Evolutionary conservation across 2,329 filamentous ascomycete genomes (phyloP), one percentile per base, ranked within the genome.

Genomic region (Bipolaris oryzae): DNA sequence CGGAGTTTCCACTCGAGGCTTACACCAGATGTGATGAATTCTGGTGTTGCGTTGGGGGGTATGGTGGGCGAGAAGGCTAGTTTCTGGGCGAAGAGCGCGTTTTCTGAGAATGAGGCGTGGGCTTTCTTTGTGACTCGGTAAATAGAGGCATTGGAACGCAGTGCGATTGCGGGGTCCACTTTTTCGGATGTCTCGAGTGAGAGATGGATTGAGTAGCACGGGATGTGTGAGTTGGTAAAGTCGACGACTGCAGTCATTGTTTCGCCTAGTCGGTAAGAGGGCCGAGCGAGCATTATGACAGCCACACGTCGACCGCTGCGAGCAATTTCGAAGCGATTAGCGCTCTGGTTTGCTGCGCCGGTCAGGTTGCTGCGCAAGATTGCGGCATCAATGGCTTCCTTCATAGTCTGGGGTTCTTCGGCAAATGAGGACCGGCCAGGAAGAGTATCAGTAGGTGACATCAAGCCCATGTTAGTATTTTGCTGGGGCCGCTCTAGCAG

Each of bases 271-370:
- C 93, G 85, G 78, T 96, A 97, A 0, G 93, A 88, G 0, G 95
- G 92, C 9, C 95, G 87, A 5, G 93, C 90, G 31, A 99, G 84
- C 77, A 93, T 92, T 53, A 99, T 86, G 5, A 96, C 91, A 2
- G 91, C 94, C 11, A 99, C 93, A n/a, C 88, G 88, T 53, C 88
- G 88, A n/a, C 93, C 93, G 69, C 92, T 93, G 13, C 94, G 89
- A 11, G 94, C 89, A 73, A 99, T 98, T 72, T 96, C 93, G 74
- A 98, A 99, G 37, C 92, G 88, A 69, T 96, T 97, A n/a, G 89
- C 86, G 71, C 90, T 93, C 67, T 92, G 89, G 34, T 88, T 87
- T n/a, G 86, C 84, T 42, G 86, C 83, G 2, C 81, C 81, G 0
- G 86, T 83, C 64, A 88, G 79, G 64, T 76, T 75, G 69, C 74